Evolutionary conservation across 2,329 filamentous ascomycete species (phyloP), one percentile per base, ranked within the genome.

Genomic region (Hypoxylon sp.): DNA sequence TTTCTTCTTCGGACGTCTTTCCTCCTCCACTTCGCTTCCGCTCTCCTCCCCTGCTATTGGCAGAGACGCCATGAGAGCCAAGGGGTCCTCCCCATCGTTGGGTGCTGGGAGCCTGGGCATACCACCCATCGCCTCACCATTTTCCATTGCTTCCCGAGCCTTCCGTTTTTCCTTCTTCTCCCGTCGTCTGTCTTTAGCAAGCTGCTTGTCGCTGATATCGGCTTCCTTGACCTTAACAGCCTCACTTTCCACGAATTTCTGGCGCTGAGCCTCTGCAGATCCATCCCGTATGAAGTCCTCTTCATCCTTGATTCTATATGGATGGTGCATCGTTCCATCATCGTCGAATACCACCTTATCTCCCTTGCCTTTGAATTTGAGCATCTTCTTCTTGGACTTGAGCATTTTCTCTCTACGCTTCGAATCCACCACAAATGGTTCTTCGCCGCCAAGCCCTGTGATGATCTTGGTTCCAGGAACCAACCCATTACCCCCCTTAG

Each of bases 371-470:
- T 94, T 97, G 84, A 93, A 92, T 78, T 97, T 96, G 77, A 94
- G 87, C 72, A 98, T 88, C 81, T 97, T 92, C 86, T 97, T 97
- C 86, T 98, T 98, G 19, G 93, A 97, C 76, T 92, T 92, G 72
- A 98, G 88, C n/a, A 97, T 87, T 83, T 98, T 98, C 82, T 97
- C 95, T 73, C 94, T 91, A 24, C 96, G 93, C 80, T 98, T 97
- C 11, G 94, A 97, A 83, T 99, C 96, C 69, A 99, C 90, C 19
- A 97, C 83, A 48, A 97, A 85, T 1, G 93, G 88, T 29, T 92
- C 88, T 53, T 92, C 89, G 68, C 87, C 89, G 58, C 91, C 90
- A 11, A 92, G 85, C 1, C 91, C 86, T 42, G 87, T 81, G 53
- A 98, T 85, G 2, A 90, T 85, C 80, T 90, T 92, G 55, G 82